Evolutionary conservation across 2,329 filamentous ascomycete species (phyloP), one percentile per base, ranked within the genome.

Genomic region (Penicillium verrucosum): DNA sequence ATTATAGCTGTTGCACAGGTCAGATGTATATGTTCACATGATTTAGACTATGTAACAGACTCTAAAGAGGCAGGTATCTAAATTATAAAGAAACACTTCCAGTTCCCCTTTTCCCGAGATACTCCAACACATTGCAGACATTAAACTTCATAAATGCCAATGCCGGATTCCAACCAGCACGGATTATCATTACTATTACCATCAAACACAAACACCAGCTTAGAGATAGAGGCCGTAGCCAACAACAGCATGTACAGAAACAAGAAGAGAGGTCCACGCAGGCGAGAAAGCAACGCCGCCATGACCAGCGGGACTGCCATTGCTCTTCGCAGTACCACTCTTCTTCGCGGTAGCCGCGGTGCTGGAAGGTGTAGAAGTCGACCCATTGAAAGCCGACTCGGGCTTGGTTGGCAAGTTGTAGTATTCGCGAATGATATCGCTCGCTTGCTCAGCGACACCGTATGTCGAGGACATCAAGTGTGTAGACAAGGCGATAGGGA

Each of bases 381-480:
- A 36, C 5, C 25, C 16, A 14, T 45, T 37, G 6, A 54, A 37
- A 12, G 52, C 52, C 2, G 38, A n/a, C 21, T 23, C 12, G 4
- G 37, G 23, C 8, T 14, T 8, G 1, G 45, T 14, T 5, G 30
- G 14, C n/a, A 12, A 16, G 6, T 50, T 41, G n/a, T 54, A 29
- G 14, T 43, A 50, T n/a, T 23, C 5, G 21, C 38, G 52, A 50
- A 54, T 54, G 23, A 54, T 54, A 16, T 41, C 40, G n/a, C 52
- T 54, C 5, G 52, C 52, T 29, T 50, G 65, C 48, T 73, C 71
- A 4, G 71, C 70, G 11, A 73, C 32, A 0, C 70, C 71, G 36
- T 73, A 73, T 12, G 71, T 73, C 14, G 69, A 70, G 5, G 64
- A 54, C 70, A 73, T 73, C 18, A 73, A 61, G 58, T 73, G 71